phyloP scores from a whole-genome alignment of 179 eudicot genomes.

The Spergularia azorica region DNA sequence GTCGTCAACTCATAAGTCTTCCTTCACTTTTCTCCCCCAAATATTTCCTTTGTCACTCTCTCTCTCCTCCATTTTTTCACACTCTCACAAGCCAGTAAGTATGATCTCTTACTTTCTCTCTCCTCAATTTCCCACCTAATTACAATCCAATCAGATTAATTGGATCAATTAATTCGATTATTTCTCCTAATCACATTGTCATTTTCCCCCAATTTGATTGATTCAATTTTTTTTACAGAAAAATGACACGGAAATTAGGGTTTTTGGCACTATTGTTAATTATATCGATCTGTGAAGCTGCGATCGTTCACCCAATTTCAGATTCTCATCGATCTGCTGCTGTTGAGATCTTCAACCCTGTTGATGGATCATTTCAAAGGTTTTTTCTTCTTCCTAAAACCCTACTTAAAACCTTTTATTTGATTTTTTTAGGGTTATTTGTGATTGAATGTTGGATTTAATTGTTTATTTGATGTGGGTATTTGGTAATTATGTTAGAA shows the following conservation, averaged over 20 bases:
- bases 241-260: constrained; percentile 51
- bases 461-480: neutral
- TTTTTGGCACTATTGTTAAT: constrained; percentile 44
- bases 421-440: neutral
- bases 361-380: constrained; percentile 72
- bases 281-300: constrained; percentile 53
- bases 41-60: neutral
- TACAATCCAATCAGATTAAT: neutral
- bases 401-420: constrained; percentile 40
- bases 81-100: constrained; percentile 18
- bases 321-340: constrained; percentile 91
- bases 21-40: neutral
- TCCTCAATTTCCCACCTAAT: neutral
- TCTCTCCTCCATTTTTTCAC: neutral
- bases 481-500: neutral
- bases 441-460: neutral
- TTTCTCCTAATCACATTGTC: neutral
- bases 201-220: constrained; percentile 1
- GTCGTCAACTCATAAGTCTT: constrained; percentile 32
- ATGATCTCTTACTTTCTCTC: constrained; percentile 26
- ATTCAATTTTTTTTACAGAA: constrained; percentile 30
- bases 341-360: constrained; percentile 51
- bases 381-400: constrained; percentile 31
- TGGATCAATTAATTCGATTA: neutral
- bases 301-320: constrained; percentile 65